phyloP scores from a whole-genome alignment of 2,329 filamentous ascomycete genomes.

The Fusarium papillatum region DNA sequence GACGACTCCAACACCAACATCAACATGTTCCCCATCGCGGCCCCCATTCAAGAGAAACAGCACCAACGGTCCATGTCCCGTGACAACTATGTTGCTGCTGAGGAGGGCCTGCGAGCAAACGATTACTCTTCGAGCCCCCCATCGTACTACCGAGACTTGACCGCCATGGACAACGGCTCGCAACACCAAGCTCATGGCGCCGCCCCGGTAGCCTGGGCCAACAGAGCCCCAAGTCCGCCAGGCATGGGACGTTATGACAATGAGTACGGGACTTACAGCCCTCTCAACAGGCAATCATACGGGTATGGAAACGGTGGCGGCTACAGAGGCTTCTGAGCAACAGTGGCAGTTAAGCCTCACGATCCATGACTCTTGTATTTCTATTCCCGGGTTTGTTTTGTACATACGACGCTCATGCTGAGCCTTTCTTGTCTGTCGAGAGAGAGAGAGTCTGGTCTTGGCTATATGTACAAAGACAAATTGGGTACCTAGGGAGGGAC shows the following conservation, averaged over 20 bases:
- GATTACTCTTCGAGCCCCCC: slow-evolving; percentile 44
- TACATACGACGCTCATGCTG: slow-evolving; percentile 27
- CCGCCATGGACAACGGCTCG: slow-evolving; percentile 51
- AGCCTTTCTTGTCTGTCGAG: slow-evolving; percentile 18
- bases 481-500: not conserved
- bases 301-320: slow-evolving; percentile 41
- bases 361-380: slow-evolving; percentile 29
- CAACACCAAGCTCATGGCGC: slow-evolving; percentile 56
- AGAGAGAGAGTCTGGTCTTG: slow-evolving; percentile 7
- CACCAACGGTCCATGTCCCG: slow-evolving; percentile 47
- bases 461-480: slow-evolving; percentile 27
- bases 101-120: slow-evolving; percentile 38
- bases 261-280: slow-evolving; percentile 38
- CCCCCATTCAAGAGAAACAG: slow-evolving; percentile 53
- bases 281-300: slow-evolving; percentile 31
- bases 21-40: slow-evolving; percentile 59
- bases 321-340: slow-evolving; percentile 42
- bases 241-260: slow-evolving; percentile 33
- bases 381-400: slow-evolving; percentile 15
- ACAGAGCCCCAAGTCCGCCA: slow-evolving; percentile 29
- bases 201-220: slow-evolving; percentile 55
- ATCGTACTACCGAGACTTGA: slow-evolving; percentile 52
- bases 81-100: slow-evolving; percentile 48
- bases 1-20: slow-evolving; percentile 51
- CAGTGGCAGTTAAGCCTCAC: slow-evolving; percentile 16